Conservation (phyloP, 2,329 filamentous ascomycete species). For the Cordyceps militaris region DNA sequence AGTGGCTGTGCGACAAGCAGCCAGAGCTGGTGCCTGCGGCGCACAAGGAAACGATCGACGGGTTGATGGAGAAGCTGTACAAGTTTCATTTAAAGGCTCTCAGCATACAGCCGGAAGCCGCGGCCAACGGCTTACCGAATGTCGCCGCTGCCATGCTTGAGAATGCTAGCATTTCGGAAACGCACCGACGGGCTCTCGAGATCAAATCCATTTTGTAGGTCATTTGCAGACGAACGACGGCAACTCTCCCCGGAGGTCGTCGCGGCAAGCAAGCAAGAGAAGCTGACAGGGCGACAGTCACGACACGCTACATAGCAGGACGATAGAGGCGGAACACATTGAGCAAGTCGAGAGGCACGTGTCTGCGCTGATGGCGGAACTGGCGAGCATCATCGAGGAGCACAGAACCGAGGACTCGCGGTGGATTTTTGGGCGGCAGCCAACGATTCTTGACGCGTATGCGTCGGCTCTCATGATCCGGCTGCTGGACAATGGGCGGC, state of each 20-base stretch:
- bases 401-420: constrained; percentile 10
- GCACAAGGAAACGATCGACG: constrained; percentile 19
- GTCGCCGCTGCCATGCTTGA: constrained; percentile 24
- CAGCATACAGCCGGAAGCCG: constrained; percentile 19
- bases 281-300: constrained; percentile 18
- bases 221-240: background rate
- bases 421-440: constrained; percentile 24
- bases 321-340: constrained; percentile 21
- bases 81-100: constrained; percentile 22
- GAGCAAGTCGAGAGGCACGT: constrained; percentile 19
- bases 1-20: constrained; percentile 24
- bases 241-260: background rate
- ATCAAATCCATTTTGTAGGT: constrained; percentile 27
- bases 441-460: constrained; percentile 26
- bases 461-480: constrained; percentile 18
- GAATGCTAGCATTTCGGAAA: constrained; percentile 19
- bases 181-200: constrained; percentile 24
- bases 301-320: constrained; percentile 19
- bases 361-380: constrained; percentile 18
- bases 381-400: constrained; percentile 17
- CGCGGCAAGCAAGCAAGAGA: background rate
- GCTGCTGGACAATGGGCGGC: constrained; percentile 20
- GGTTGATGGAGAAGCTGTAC: constrained; percentile 22
- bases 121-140: constrained; percentile 22
- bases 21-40: constrained; percentile 22